A percentile compares a stretch with the other conserved stretches of the same genome.
Conservation (phyloP, 2,329 filamentous ascomycete genomes). For the Fusarium liriodendri region DNA sequence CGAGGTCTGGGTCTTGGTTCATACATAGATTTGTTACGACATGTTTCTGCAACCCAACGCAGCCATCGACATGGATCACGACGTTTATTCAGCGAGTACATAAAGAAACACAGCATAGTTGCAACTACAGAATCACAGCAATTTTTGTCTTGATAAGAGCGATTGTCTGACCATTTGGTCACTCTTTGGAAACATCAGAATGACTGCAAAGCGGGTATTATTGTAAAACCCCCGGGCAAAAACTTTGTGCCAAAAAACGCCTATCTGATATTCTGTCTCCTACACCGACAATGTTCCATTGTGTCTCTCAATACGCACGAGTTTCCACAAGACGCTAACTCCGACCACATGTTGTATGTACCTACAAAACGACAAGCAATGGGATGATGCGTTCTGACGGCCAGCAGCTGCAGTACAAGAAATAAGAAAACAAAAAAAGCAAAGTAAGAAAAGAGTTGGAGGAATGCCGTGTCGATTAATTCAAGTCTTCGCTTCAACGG, state of each 20-base stretch:
- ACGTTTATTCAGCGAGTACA: constrained; percentile 31
- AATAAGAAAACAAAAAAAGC: not conserved
- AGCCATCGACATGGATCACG: constrained; percentile 33
- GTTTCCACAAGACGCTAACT: constrained; percentile 22
- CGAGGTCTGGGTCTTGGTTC: constrained; percentile 17
- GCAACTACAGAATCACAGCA: not conserved
- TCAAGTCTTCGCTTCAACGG: not conserved
- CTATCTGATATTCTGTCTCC: constrained; percentile 26
- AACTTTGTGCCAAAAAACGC: constrained; percentile 32
- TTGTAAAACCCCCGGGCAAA: constrained; percentile 14
- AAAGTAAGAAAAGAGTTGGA: constrained; percentile 16
- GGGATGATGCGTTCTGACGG: not conserved
- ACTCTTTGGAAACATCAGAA: not conserved
- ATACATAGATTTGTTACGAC: constrained; percentile 40
- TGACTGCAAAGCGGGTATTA: constrained; percentile 9
- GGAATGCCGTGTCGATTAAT: constrained; percentile 25
- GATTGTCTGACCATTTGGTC: not conserved
- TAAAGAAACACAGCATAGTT: constrained; percentile 19
- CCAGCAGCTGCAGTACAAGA: constrained; percentile 9
- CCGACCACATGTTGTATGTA: constrained; percentile 13
- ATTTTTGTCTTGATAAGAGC: not conserved
- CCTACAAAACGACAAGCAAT: constrained; percentile 14
- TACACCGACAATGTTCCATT: constrained; percentile 6
- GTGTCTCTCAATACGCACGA: constrained; percentile 11
- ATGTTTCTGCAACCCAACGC: constrained; percentile 32